Evolutionary conservation across 306 rosid species (phyloP).

Genomic region (Ceratonia siliqua): DNA sequence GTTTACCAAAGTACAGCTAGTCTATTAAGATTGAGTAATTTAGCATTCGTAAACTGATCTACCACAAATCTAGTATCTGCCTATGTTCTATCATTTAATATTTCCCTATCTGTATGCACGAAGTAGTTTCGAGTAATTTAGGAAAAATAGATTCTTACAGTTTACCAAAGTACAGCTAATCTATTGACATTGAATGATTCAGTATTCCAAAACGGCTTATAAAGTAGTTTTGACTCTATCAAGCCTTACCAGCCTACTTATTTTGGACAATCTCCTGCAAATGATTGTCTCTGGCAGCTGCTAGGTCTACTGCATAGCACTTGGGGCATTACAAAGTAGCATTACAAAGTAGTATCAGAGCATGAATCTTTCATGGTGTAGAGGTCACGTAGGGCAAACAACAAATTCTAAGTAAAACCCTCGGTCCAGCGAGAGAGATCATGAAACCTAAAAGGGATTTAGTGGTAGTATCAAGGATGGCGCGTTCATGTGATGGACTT

Average conservation of each 20-base stretch:
- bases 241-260: background rate
- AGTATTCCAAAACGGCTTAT: no score
- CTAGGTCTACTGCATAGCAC: background rate
- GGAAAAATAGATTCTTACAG: no score
- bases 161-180: no score
- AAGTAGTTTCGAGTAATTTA: no score
- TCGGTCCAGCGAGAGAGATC: background rate
- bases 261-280: background rate
- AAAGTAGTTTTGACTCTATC: background rate
- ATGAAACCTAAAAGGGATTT: background rate
- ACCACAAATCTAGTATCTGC: background rate
- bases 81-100: background rate
- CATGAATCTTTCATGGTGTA: background rate
- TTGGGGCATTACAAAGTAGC: background rate
- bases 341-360: background rate
- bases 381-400: background rate
- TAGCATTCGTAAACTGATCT: background rate
- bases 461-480: background rate
- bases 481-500: background rate
- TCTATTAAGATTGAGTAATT: background rate
- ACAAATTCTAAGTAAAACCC: background rate
- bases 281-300: background rate
- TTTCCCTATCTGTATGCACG: no score
- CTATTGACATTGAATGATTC: no score
- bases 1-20: background rate